A percentile compares a stretch with the other conserved stretches of the same genome.
Conservation (phyloP, 192 early-diverging fungal genomes). For the Backusella tuberculispora region DNA sequence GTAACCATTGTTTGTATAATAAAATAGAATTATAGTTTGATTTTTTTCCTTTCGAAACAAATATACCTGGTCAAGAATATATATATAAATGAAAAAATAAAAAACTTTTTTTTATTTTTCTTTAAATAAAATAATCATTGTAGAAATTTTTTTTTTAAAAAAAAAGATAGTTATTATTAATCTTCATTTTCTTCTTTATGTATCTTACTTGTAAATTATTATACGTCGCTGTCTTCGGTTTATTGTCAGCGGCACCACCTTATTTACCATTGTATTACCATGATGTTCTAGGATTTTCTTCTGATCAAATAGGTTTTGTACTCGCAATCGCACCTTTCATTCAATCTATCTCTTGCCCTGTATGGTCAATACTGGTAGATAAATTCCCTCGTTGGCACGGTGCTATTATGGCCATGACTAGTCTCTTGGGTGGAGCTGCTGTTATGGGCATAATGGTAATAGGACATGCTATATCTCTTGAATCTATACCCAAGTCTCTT, state of each 20-base stretch:
- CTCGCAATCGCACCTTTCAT: conserved; percentile 46
- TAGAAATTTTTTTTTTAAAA: not conserved
- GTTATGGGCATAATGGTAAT: conserved; percentile 31
- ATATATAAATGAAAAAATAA: not conserved
- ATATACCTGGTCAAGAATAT: conserved; percentile 8
- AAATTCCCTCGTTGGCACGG: conserved; percentile 34
- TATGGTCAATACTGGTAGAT: conserved; percentile 42
- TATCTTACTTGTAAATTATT: conserved; percentile 35
- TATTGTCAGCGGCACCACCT: conserved; percentile 28
- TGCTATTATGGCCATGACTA: conserved; percentile 29
- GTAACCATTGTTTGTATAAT: conserved; percentile 8
- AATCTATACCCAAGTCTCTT: not conserved
- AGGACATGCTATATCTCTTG: not conserved
- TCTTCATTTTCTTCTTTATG: not conserved
- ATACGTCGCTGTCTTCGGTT: conserved; percentile 31
- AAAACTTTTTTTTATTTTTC: not conserved
- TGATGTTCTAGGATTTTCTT: conserved; percentile 27
- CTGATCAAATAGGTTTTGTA: conserved; percentile 40
- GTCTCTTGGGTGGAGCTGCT: conserved; percentile 27
- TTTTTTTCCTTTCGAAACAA: conserved; percentile 22
- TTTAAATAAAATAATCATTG: not conserved
- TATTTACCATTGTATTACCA: conserved; percentile 43
- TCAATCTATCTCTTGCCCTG: conserved; percentile 41
- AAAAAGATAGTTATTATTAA: not conserved
- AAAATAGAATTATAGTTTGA: conserved; percentile 18